These are phyloP conservation scores for Clonostachys chloroleuca DNA, from an alignment of 2,329 filamentous ascomycete genomes.

Conservation along the genomic window DNA sequence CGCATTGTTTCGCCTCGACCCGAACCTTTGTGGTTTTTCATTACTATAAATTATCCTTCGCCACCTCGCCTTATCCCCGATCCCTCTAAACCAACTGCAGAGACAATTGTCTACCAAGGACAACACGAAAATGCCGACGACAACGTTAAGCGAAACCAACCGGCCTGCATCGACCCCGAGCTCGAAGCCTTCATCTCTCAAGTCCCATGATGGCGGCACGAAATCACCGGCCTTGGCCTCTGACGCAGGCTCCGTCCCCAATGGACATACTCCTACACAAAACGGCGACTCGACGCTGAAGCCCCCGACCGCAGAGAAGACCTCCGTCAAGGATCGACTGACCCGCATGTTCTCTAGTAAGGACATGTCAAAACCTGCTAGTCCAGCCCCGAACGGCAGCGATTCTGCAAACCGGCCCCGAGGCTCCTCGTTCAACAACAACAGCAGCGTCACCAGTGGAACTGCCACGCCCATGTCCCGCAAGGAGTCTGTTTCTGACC, in stretches of 20 bases:
- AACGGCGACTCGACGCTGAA: conserved; percentile 15
- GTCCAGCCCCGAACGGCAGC: conserved; percentile 9
- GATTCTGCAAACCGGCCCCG: conserved; percentile 25
- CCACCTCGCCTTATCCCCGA: no score
- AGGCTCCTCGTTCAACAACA: conserved; percentile 7
- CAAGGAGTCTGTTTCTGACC: conserved; percentile 39
- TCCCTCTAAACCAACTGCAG: no score
- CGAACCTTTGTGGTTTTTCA: no score
- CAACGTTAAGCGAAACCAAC: conserved; percentile 13
- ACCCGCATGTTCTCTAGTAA: conserved; percentile 63
- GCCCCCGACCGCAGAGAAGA: conserved; percentile 39
- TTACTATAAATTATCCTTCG: no score
- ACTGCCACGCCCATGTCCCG: conserved; percentile 31
- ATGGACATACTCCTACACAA: conserved; percentile 4
- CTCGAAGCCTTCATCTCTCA: conserved; percentile 45
- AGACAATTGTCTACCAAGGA: no score
- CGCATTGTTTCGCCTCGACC: no score
- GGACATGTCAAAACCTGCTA: conserved; percentile 34
- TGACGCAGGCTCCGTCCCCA: conserved; percentile 29
- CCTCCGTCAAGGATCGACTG: conserved; percentile 59
- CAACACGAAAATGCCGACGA: conserved; percentile 22
- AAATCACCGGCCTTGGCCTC: conserved; percentile 32
- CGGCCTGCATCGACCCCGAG: conserved; percentile 35
- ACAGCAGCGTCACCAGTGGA: conserved; percentile 11
- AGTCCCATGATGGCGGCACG: conserved; percentile 36